phyloP scores from a whole-genome alignment of 2,329 filamentous ascomycete species.

The Fusarium keratoplasticum region DNA sequence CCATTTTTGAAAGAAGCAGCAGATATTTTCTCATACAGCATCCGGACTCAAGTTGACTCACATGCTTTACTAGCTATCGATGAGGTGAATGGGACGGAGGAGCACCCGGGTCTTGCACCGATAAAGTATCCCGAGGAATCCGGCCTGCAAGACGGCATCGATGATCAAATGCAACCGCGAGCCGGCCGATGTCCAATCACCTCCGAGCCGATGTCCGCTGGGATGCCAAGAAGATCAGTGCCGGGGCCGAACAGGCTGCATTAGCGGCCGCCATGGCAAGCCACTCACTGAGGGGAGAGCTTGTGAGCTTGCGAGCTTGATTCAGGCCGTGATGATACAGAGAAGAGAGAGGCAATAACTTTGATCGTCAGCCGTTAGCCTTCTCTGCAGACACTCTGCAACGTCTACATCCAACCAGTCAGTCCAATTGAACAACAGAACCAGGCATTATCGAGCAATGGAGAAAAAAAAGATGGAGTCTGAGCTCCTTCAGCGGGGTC shows the following conservation, averaged over 20 bases:
- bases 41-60: background rate
- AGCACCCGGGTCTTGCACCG: constrained; percentile 2
- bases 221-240: background rate
- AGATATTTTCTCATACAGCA: no score
- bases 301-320: background rate
- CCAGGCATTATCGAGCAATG: background rate
- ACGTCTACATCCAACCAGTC: accelerated
- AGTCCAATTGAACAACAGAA: background rate
- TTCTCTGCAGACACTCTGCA: background rate
- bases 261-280: constrained; percentile 24
- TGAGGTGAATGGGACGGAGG: background rate
- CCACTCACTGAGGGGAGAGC: background rate
- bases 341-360: background rate
- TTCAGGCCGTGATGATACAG: background rate
- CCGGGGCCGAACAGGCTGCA: constrained; percentile 12
- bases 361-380: background rate
- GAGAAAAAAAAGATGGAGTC: background rate
- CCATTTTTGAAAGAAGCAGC: background rate
- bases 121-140: constrained; percentile 2
- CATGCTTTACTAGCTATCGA: background rate
- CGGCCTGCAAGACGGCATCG: constrained; percentile 3
- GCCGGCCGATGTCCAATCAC: constrained; percentile 35
- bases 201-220: constrained; percentile 21
- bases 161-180: constrained; percentile 17
- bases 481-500: background rate